phyloP scores from a whole-genome alignment of 345 rosid genomes.

The Populus deltoides region DNA sequence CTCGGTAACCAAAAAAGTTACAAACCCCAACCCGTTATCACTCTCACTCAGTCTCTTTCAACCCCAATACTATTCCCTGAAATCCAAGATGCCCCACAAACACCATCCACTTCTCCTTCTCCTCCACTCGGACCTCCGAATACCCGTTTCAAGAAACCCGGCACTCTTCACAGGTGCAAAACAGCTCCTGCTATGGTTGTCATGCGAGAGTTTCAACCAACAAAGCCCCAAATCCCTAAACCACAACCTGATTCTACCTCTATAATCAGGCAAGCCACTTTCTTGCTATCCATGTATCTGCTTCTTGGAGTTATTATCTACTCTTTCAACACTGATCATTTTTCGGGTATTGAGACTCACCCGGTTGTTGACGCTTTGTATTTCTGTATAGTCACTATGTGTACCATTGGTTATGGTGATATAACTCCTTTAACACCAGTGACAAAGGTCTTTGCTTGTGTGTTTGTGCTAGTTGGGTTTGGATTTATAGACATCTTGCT shows the following conservation, averaged over 20 bases:
- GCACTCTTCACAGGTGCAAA: constrained; percentile 60
- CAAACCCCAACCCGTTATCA: constrained; percentile 5
- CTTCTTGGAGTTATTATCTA: constrained; percentile 32
- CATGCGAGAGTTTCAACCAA: constrained; percentile 36
- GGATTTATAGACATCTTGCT: constrained; percentile 47
- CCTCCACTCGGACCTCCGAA: neutral
- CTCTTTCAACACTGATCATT: constrained; percentile 34
- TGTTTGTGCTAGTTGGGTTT: constrained; percentile 45
- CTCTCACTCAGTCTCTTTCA: constrained; percentile 43
- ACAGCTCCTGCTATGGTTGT: constrained; percentile 89
- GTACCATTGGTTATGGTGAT: constrained; percentile 66
- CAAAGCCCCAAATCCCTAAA: constrained; percentile 17
- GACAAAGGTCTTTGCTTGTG: constrained; percentile 42
- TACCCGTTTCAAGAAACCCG: constrained; percentile 16
- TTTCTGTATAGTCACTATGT: constrained; percentile 63
- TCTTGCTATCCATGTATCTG: constrained; percentile 37
- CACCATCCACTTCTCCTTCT: neutral
- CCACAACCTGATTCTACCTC: constrained; percentile 30
- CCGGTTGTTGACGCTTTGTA: constrained; percentile 53
- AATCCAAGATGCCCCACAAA: constrained; percentile 24
- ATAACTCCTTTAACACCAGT: constrained; percentile 38
- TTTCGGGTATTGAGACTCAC: constrained; percentile 40
- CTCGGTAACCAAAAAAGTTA: constrained; percentile 39
- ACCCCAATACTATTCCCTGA: constrained; percentile 37
- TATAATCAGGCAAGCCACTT: constrained; percentile 28